Base-by-base conservation (phyloP, 1,284 basidiomycete species). In the Austroboletus niveus region DNA sequence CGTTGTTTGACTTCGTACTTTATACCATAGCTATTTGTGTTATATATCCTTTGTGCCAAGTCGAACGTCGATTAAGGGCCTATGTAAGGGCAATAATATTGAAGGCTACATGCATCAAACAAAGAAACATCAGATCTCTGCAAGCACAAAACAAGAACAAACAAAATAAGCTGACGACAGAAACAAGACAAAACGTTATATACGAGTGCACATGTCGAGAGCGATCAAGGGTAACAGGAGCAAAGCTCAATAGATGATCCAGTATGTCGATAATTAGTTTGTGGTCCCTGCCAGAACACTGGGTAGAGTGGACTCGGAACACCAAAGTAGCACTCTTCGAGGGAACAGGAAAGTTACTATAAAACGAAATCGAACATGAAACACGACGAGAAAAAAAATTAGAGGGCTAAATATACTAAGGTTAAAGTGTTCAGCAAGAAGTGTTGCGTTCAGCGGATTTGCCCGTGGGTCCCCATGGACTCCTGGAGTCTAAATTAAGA, bases 401-500 rank as follows among this genome's bases (percentile, higher is more conserved):
- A 58, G 41, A 50, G 39, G 40, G 45, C 45, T 14, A 44, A 32
- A 44, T 51, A 47, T 39, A 51, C 39, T 57, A 67, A 22, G 14
- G 9, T 60, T 40, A 44, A 43, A 8, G 36, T 43, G 48, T 52
- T 66, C 44, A 66, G 47, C 61, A 53, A 41, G 65, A 48, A 20
- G 52, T 52, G 15, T 55, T 59, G 46, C 48, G 64, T 35, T 67
- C 64, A n/a, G 46, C 30, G 35, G 53, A 47, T 48, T 55, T 61
- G 30, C 41, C 48, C 5, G 52, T 48, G 20, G 56, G 39, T 42
- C 57, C 64, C 66, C 66, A 68, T 15, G 62, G 61, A 38, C 43
- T 60, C 48, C 54, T 64, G 31, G 61, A 69, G 60, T 84, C 84
- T 51, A 89, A 69, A 57, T 87, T 77, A 24, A 90, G 78, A 60